Percentiles rank a stretch among this genome's conserved stretches.
phyloP scores from a whole-genome alignment of 768 basidiomycete genomes.

The Xanthoconium stramineum region DNA sequence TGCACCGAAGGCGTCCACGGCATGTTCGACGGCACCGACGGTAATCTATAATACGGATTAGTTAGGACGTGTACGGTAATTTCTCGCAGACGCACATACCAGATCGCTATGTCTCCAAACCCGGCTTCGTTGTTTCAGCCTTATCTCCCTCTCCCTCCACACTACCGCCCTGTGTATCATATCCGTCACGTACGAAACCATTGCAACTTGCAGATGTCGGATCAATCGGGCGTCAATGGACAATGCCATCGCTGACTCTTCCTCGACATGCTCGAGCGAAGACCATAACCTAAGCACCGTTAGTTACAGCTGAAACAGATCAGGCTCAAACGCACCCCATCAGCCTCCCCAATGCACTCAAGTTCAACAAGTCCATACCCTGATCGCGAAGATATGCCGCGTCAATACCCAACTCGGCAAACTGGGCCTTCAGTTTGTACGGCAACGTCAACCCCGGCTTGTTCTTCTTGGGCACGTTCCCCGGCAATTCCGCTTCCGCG shows the following conservation, averaged over 20 bases:
- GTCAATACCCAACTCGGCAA: slow-evolving; percentile 46
- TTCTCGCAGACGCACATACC: slow-evolving; percentile 24
- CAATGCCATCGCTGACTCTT: slow-evolving; percentile 18
- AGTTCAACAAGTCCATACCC: slow-evolving; percentile 43
- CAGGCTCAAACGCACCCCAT: slow-evolving; percentile 36
- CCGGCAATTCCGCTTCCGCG: slow-evolving; percentile 1
- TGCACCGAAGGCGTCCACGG: slow-evolving; percentile 46
- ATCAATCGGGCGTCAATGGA: slow-evolving; percentile 51
- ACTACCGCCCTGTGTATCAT: slow-evolving; percentile 50
- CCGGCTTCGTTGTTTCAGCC: slow-evolving; percentile 55
- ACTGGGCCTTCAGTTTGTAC: slow-evolving; percentile 42
- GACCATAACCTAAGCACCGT: slow-evolving; percentile 27
- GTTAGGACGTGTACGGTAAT: not conserved
- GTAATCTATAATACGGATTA: slow-evolving; percentile 37
- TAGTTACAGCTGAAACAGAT: slow-evolving; percentile 1
- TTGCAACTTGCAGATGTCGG: slow-evolving; percentile 40
- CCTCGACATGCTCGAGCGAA: slow-evolving; percentile 21
- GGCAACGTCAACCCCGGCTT: slow-evolving; percentile 41
- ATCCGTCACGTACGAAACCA: slow-evolving; percentile 51
- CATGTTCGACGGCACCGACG: slow-evolving; percentile 43
- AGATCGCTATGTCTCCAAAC: slow-evolving; percentile 53
- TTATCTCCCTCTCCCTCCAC: slow-evolving; percentile 55
- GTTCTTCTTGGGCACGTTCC: slow-evolving; percentile 14
- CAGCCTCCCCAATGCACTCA: slow-evolving; percentile 34
- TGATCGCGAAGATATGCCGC: slow-evolving; percentile 38